Evolutionary conservation across 1,284 basidiomycete species (phyloP).

Genomic region (Rhodotorula sp.): DNA sequence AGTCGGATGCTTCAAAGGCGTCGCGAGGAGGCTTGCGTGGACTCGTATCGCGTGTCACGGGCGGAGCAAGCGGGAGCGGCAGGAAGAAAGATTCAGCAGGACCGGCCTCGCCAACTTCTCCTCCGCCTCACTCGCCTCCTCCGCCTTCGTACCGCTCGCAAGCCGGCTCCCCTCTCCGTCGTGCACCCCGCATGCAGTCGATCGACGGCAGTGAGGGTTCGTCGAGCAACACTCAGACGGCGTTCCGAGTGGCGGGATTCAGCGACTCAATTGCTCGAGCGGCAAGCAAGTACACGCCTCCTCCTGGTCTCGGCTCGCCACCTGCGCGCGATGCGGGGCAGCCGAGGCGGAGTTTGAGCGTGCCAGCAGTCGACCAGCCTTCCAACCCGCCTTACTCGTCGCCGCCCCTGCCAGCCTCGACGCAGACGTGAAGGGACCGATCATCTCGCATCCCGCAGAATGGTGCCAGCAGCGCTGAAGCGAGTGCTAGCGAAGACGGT

Average conservation of each 20-base stretch:
- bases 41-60: constrained; percentile 14
- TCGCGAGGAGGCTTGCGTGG: constrained; percentile 13
- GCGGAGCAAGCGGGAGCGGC: neutral
- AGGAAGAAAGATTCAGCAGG: neutral
- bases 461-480: neutral
- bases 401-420: neutral
- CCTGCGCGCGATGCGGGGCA: neutral
- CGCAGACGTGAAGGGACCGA: too few relatives aligned
- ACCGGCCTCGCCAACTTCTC: neutral
- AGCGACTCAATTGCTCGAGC: neutral
- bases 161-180: neutral
- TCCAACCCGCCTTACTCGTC: neutral
- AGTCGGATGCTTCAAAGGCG: constrained; percentile 4
- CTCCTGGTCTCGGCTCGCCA: neutral
- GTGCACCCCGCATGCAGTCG: neutral
- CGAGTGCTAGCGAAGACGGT: neutral
- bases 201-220: neutral
- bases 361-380: neutral
- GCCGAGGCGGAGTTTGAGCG: neutral
- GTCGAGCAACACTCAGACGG: neutral
- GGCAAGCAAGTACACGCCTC: neutral
- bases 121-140: neutral
- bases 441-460: neutral
- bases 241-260: neutral
- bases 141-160: constrained; percentile 1